Conservation (phyloP, 2,329 filamentous ascomycete genomes). For the Epichloe gansuensis region DNA sequence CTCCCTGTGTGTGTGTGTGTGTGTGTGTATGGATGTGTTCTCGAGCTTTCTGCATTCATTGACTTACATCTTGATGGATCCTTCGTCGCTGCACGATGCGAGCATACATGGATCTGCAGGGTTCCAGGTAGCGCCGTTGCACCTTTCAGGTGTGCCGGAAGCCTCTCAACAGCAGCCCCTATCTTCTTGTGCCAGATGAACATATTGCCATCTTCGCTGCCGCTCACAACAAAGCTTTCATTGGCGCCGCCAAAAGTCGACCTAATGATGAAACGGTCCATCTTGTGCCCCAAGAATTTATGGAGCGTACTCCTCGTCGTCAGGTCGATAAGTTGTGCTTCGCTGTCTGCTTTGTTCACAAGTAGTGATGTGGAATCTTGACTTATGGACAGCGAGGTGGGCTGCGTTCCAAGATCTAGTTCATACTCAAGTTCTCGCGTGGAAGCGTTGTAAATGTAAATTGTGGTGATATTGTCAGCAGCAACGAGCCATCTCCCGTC, state of each 20-base stretch:
- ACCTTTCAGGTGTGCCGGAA: slow-evolving; percentile 65
- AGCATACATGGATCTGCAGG: slow-evolving; percentile 72
- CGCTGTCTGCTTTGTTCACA: slow-evolving; percentile 67
- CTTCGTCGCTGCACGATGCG: slow-evolving; percentile 84
- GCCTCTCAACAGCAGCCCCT: slow-evolving; percentile 60
- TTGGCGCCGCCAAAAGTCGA: slow-evolving; percentile 78
- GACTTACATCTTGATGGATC: slow-evolving; percentile 71
- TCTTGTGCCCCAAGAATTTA: slow-evolving; percentile 63
- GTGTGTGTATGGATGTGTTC: no score
- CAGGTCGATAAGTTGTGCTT: slow-evolving; percentile 69
- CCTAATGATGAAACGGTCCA: slow-evolving; percentile 68
- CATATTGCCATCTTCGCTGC: slow-evolving; percentile 69
- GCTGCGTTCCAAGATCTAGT: slow-evolving; percentile 49
- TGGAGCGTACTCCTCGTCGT: slow-evolving; percentile 59
- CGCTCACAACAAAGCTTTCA: slow-evolving; percentile 83
- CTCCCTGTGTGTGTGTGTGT: no score
- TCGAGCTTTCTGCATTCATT: neutral
- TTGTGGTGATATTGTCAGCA: slow-evolving; percentile 55
- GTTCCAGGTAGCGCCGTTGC: slow-evolving; percentile 86
- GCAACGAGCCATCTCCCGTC: slow-evolving; percentile 73
- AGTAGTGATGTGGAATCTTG: slow-evolving; percentile 70
- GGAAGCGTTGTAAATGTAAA: slow-evolving; percentile 74
- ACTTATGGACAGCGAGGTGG: slow-evolving; percentile 73
- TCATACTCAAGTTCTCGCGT: slow-evolving; percentile 66
- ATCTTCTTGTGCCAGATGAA: slow-evolving; percentile 88